Base-by-base conservation (phyloP, 106 monocot species). In the Acorus gramineus region DNA sequence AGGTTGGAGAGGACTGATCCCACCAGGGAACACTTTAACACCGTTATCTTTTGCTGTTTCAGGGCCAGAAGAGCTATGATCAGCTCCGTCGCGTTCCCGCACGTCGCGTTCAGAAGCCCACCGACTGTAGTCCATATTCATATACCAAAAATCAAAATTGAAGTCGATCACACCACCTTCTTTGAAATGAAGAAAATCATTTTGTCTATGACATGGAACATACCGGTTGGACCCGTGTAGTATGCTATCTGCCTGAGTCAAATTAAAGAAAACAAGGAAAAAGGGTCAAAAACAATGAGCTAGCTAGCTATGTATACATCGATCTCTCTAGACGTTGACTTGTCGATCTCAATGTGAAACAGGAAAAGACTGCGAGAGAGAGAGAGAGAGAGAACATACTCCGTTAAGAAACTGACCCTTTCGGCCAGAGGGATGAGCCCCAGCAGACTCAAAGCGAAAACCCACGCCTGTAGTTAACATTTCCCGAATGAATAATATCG, bases 1-100 rank as follows among this genome's bases (percentile, higher is more conserved):
- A 92, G 84, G 71, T 92, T 92, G 59, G 91, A 92, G 8, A 92
- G 84, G 43, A 92, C 61, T 6, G 86, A 92, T 7, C 91, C 91
- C n/a, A 87, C 61, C 45, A 92, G 74, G 43, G 91, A 86, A 57
- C 66, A 84, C 70, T 92, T 92, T 45, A 86, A 84, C 63, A 92
- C 81, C 3, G 79, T 75, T 9, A 92, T 82, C 67, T 84, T 74
- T 1, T 84, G 76, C 42, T 66, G 46, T 28, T 57, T 10, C 13
- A 92, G 60, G 0, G 91, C 91, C 48, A 92, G 79, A 14, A 92
- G 49, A 4, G 92, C 84, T 55, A 92, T 87, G 61, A 92, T 92
- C 61, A 92, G 69, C 77, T 92, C 92, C 2, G 92, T 92, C 5
- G 89, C 89, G 49, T 89, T 89, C 49, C 89, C 89, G 56, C 89